phyloP scores from a whole-genome alignment of 2,329 filamentous ascomycete species.

The Lachnellula arida region DNA sequence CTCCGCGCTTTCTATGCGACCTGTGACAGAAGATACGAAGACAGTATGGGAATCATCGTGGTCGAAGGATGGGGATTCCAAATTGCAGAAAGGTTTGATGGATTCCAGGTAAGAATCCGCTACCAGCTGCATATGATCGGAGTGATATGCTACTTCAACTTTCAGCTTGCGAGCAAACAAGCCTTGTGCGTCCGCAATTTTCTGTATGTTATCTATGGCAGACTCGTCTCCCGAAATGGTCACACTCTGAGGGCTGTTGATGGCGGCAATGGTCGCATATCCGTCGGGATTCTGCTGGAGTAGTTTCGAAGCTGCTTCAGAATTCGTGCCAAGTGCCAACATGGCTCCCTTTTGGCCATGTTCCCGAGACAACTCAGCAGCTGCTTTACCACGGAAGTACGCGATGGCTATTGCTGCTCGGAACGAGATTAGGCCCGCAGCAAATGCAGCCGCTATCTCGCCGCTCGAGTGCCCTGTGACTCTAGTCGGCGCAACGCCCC shows the following conservation, averaged over 20 bases:
- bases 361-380: not conserved
- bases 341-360: not conserved
- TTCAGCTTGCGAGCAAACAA: slow-evolving; percentile 30
- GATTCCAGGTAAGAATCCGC: slow-evolving; percentile 9
- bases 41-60: too few species aligned
- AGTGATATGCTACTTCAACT: slow-evolving; percentile 41
- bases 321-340: too few species aligned
- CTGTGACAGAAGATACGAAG: too few species aligned
- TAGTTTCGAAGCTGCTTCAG: too few species aligned
- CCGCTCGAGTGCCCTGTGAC: slow-evolving; percentile 30
- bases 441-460: slow-evolving; percentile 30
- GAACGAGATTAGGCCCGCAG: slow-evolving; percentile 20
- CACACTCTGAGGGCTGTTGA: too few species aligned
- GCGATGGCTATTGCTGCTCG: slow-evolving; percentile 24
- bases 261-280: too few species aligned
- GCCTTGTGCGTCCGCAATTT: slow-evolving; percentile 32
- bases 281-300: too few species aligned
- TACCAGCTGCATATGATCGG: slow-evolving; percentile 28
- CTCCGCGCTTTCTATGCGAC: too few species aligned
- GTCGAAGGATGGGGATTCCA: too few species aligned
- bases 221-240: too few species aligned
- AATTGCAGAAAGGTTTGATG: not conserved
- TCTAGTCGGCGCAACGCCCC: slow-evolving; percentile 18
- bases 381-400: slow-evolving; percentile 26
- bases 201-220: too few species aligned